Conservation (phyloP, 2,329 filamentous ascomycete genomes). For the Fusarium avenaceum region DNA sequence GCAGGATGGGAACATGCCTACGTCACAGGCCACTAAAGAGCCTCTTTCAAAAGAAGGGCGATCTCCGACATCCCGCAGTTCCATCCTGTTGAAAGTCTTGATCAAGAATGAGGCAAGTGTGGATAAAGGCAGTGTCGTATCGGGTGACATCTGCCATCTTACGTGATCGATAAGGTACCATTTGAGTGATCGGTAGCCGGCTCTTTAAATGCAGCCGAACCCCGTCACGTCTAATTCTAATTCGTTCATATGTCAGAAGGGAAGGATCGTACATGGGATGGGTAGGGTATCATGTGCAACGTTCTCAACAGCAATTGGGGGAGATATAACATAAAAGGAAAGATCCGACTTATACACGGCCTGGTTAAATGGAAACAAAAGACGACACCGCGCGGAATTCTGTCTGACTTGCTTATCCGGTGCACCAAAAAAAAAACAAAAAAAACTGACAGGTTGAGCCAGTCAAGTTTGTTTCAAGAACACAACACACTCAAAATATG, state of each 20-base stretch:
- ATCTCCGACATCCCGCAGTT: background rate
- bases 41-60: background rate
- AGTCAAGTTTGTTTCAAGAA: background rate
- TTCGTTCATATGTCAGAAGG: background rate
- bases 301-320: constrained; percentile 13
- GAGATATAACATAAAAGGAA: constrained; percentile 11
- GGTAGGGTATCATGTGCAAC: constrained; percentile 1
- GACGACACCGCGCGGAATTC: constrained; percentile 1
- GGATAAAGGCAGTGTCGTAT: constrained; percentile 17
- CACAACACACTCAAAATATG: background rate
- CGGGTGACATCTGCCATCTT: constrained; percentile 26
- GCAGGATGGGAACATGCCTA: background rate
- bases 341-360: constrained; percentile 8
- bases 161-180: constrained; percentile 12
- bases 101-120: constrained; percentile 5
- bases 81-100: background rate
- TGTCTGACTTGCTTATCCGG: background rate
- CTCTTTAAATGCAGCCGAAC: constrained; percentile 28
- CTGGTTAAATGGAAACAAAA: background rate
- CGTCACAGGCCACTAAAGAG: background rate
- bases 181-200: constrained; percentile 20
- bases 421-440: background rate
- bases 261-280: background rate
- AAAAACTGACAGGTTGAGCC: background rate
- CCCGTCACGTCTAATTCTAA: constrained; percentile 2